Evolutionary conservation across 2,329 filamentous ascomycete genomes (phyloP).

Genomic region (Colletotrichum endophyticum): DNA sequence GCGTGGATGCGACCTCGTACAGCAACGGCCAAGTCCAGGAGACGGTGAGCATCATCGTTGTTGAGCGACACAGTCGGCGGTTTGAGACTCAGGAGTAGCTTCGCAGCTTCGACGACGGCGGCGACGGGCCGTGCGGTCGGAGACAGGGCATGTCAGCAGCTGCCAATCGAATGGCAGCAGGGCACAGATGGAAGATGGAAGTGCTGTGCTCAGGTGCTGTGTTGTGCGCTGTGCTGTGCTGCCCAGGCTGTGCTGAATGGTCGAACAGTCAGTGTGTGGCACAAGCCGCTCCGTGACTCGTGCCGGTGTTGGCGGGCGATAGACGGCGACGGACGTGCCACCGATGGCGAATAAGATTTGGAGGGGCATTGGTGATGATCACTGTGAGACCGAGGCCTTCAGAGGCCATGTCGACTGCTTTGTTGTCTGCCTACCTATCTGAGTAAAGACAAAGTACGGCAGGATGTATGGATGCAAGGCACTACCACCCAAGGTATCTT

Average conservation of each 20-base stretch:
- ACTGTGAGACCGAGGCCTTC: neutral
- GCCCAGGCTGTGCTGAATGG: neutral
- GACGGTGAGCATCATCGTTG: neutral
- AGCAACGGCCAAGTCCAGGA: neutral
- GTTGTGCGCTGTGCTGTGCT: neutral
- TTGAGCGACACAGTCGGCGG: neutral
- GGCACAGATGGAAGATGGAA: neutral
- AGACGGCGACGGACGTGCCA: neutral
- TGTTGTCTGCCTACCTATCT: neutral
- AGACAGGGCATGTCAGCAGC: neutral
- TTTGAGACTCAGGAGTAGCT: constrained; percentile 18
- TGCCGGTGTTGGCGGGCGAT: neutral
- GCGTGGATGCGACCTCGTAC: neutral
- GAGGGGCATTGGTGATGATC: neutral
- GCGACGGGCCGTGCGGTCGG: neutral
- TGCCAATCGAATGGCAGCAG: neutral
- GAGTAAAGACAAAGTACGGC: neutral
- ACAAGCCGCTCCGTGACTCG: neutral
- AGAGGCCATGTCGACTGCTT: neutral
- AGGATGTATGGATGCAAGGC: neutral
- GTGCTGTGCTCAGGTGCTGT: neutral
- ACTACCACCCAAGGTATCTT: neutral
- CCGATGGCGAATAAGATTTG: neutral
- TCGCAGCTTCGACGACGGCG: neutral
- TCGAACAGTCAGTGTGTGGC: neutral